Evolutionary conservation across 768 basidiomycete genomes (phyloP), one percentile per base, ranked within the genome.

Genomic region (Hirschioporus abietinus): DNA sequence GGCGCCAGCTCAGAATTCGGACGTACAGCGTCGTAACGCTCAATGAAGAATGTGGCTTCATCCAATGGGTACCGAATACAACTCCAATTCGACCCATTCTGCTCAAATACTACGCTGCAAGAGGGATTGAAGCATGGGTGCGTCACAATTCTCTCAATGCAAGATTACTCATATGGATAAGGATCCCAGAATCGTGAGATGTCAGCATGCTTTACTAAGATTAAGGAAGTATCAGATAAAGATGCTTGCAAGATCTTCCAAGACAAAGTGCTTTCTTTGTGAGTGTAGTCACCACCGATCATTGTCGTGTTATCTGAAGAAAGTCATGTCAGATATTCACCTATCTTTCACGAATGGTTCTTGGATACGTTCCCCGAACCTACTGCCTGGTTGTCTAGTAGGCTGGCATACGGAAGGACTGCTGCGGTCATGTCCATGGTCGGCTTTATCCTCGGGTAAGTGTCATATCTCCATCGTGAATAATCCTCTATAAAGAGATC

Each of bases 381-480:
- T 0, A 89, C 92, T 0, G 91, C 93, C 0, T 99, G 97, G 97
- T 83, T 99, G 18, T 85, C 89, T 0, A 92, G 92, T 74, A 88
- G 96, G n/a, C 76, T 93, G 70, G 82, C 87, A 0, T 99, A 96
- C 73, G 89, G 86, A 4, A 84, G 96, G 58, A 97, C 96, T 0
- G 86, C 92, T 0, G 97, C 96, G 0, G 97, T 99, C 65, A 99
- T 97, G 90, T 97, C 92, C 0, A 99, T 99, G 92, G 92, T 99
- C 24, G 97, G 97, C 12, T 96, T 92, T 72, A 95, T 99, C 58
- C 81, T 99, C 15, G 96, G 96, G 95, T 96, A 69, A 65, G 88
- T 1, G 60, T 35, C 65, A 25, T 58, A 8, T 26, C 17, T 7
- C 12, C 20, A 5, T 34, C 23, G 26, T 6, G 23, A 20, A 52